Evolutionary conservation across 192 early-diverging fungal species (phyloP).

Genomic region (Umbelopsis isabellina): DNA sequence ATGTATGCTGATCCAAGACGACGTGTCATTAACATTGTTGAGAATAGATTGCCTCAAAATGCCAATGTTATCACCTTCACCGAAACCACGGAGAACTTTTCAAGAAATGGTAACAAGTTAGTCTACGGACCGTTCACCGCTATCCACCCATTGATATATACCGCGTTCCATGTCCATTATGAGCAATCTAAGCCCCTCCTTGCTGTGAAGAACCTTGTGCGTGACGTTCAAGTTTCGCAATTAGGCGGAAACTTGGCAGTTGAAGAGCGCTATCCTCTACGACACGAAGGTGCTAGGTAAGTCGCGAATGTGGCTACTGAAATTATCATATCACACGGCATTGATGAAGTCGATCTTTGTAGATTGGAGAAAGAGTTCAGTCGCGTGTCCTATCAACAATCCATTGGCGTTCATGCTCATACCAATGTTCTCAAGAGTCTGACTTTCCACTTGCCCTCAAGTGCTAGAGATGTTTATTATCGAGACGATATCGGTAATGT

Average conservation of each 20-base stretch:
- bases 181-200: conserved; percentile 60
- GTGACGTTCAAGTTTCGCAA: conserved; percentile 85
- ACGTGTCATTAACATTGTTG: background rate
- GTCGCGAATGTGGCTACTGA: conserved; percentile 32
- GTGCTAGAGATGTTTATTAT: conserved; percentile 78
- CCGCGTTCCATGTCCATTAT: conserved; percentile 66
- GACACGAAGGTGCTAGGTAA: conserved; percentile 81
- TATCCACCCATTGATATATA: conserved; percentile 43
- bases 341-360: background rate
- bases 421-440: conserved; percentile 58
- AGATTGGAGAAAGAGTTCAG: conserved; percentile 71
- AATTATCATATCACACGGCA: conserved; percentile 21
- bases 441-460: conserved; percentile 66
- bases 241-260: conserved; percentile 82
- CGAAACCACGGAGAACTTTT: conserved; percentile 35
- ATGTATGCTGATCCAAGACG: background rate
- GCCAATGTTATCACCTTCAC: conserved; percentile 44
- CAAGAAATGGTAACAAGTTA: conserved; percentile 58
- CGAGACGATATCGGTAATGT: conserved; percentile 96
- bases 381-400: conserved; percentile 66
- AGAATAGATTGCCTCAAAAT: conserved; percentile 37
- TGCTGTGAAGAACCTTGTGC: conserved; percentile 57
- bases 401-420: conserved; percentile 42
- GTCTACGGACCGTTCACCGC: conserved; percentile 74
- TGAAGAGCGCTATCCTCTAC: conserved; percentile 79